Evolutionary conservation across 2,329 filamentous ascomycete species (phyloP).

Genomic region (Pyrenophora graminea): DNA sequence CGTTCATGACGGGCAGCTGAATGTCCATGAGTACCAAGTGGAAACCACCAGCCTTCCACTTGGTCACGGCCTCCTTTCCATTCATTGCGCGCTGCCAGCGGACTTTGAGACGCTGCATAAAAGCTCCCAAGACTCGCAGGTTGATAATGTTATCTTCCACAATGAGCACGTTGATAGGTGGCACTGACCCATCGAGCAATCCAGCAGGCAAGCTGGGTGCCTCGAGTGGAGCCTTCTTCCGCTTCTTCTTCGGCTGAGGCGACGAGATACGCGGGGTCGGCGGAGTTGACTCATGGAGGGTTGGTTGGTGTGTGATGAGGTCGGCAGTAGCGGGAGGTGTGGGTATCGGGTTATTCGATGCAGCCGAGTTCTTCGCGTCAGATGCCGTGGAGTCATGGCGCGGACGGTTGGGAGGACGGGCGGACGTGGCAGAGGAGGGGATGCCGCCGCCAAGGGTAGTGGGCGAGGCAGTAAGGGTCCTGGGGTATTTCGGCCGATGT

Average conservation of each 20-base stretch:
- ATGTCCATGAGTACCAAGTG: slow-evolving; percentile 99
- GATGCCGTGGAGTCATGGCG: slow-evolving; percentile 49
- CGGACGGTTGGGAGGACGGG: slow-evolving; percentile 37
- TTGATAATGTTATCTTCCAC: slow-evolving; percentile 99
- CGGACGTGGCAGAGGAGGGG: slow-evolving; percentile 48
- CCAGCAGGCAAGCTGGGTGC: slow-evolving; percentile 58
- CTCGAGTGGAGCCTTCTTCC: slow-evolving; percentile 47
- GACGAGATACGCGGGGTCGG: slow-evolving; percentile 56
- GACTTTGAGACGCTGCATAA: slow-evolving; percentile 94
- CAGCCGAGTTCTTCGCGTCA: slow-evolving; percentile 49
- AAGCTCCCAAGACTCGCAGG: slow-evolving; percentile 86
- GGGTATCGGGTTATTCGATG: slow-evolving; percentile 57
- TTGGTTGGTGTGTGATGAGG: slow-evolving; percentile 46
- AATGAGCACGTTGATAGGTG: slow-evolving; percentile 95
- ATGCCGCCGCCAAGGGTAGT: slow-evolving; percentile 59
- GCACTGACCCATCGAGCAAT: slow-evolving; percentile 75
- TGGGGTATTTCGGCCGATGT: slow-evolving; percentile 65
- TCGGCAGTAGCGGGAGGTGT: slow-evolving; percentile 56
- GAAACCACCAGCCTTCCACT: slow-evolving; percentile 91
- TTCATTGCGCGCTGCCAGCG: slow-evolving; percentile 98
- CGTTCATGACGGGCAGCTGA: slow-evolving; percentile 94
- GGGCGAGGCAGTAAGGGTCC: slow-evolving; percentile 81
- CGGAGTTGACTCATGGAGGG: slow-evolving; percentile 48
- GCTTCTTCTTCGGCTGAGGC: slow-evolving; percentile 53
- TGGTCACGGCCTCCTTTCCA: slow-evolving; percentile 86